Conservation (phyloP, 2,329 filamentous ascomycete species). For the Graphilbum fragrans region DNA sequence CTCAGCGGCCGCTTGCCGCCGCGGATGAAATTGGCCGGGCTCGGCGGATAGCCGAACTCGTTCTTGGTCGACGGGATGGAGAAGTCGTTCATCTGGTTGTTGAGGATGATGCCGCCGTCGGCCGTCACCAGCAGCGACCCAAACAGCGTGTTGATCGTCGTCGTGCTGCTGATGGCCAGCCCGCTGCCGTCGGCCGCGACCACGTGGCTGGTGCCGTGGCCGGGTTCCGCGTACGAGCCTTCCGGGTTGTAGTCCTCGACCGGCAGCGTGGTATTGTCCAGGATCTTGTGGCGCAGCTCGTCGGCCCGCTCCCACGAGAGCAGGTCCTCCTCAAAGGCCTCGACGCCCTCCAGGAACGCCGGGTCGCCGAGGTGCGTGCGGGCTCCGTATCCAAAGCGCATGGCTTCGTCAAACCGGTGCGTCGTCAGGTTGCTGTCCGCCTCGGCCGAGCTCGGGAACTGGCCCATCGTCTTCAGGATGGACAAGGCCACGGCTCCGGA, state of each 20-base stretch:
- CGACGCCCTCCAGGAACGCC: slow-evolving; percentile 52
- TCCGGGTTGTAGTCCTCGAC: slow-evolving; percentile 61
- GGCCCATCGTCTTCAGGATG: slow-evolving; percentile 72
- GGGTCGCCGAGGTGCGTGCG: slow-evolving; percentile 77
- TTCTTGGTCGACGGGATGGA: slow-evolving; percentile 68
- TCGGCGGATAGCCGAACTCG: slow-evolving; percentile 75
- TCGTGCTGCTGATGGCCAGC: slow-evolving; percentile 69
- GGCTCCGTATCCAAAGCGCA: slow-evolving; percentile 77
- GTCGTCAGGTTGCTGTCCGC: slow-evolving; percentile 51
- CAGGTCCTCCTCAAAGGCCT: slow-evolving; percentile 54
- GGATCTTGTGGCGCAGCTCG: slow-evolving; percentile 53
- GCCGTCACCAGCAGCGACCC: slow-evolving; percentile 70
- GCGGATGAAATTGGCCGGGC: slow-evolving; percentile 67
- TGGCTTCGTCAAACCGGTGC: slow-evolving; percentile 77
- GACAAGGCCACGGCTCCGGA: slow-evolving; percentile 66
- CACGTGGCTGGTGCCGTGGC: slow-evolving; percentile 61
- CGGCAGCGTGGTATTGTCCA: slow-evolving; percentile 58
- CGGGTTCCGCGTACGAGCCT: slow-evolving; percentile 7
- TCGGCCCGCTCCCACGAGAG: slow-evolving; percentile 47
- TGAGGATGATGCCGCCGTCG: slow-evolving; percentile 70
- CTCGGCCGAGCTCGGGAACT: slow-evolving; percentile 47
- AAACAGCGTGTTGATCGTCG: slow-evolving; percentile 80
- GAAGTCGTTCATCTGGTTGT: slow-evolving; percentile 68
- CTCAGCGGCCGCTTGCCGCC: slow-evolving; percentile 73
- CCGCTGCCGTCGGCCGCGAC: slow-evolving; percentile 61